A percentile compares a stretch with the other conserved stretches of the same genome.
Conservation (phyloP, 2,329 filamentous ascomycete genomes). For the Penicillium sumatraense region DNA sequence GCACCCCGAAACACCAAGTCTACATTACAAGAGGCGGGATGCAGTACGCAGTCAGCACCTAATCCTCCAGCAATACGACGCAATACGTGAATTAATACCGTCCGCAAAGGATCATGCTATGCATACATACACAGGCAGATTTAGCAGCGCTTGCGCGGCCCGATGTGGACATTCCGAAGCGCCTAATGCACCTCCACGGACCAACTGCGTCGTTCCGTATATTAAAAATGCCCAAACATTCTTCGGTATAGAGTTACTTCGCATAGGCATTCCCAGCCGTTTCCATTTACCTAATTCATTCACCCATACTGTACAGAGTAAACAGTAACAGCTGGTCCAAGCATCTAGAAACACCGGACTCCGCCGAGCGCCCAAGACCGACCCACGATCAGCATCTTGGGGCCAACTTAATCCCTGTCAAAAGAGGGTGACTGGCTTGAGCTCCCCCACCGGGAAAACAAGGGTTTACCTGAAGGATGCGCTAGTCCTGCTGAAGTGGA, state of each 20-base stretch:
- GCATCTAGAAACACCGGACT: not conserved
- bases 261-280: not conserved
- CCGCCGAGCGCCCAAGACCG: slow-evolving; percentile 1
- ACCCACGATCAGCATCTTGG: slow-evolving; percentile 1
- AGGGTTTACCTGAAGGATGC: not conserved
- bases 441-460: not conserved
- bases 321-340: not conserved
- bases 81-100: not conserved
- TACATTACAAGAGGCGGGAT: not conserved
- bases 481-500: not conserved
- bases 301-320: not conserved
- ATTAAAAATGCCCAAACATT: not conserved
- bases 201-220: not conserved
- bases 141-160: not conserved
- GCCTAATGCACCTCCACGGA: not conserved
- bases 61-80: not conserved
- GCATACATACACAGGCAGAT: not conserved
- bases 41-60: not conserved
- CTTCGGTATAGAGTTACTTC: not conserved
- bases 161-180: not conserved
- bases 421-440: not conserved
- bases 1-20: not conserved
- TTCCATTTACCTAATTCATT: not conserved
- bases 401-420: slow-evolving; percentile 4
- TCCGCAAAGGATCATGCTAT: not conserved